phyloP scores from a whole-genome alignment of 2,329 filamentous ascomycete genomes.

The Clonostachys byssicola region DNA sequence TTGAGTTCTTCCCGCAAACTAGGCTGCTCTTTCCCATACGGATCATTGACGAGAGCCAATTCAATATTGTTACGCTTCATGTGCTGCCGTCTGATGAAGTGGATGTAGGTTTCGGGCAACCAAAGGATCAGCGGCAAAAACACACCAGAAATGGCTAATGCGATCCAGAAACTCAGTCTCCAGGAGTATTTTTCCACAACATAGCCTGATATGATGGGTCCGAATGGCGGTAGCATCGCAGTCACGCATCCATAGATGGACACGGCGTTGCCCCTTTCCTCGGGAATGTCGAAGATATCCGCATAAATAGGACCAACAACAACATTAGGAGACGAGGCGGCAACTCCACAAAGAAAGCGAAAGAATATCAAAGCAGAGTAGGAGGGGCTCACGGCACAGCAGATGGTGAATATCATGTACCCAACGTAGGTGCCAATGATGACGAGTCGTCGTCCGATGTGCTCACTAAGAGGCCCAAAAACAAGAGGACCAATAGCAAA shows the following conservation, averaged over 20 bases:
- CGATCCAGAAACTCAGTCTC: neutral
- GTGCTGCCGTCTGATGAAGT: slow-evolving; percentile 46
- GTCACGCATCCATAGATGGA: neutral
- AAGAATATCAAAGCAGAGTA: slow-evolving; percentile 36
- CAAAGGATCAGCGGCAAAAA: neutral
- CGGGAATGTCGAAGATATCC: slow-evolving; percentile 17
- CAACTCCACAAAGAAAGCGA: slow-evolving; percentile 23
- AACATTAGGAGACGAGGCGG: slow-evolving; percentile 22
- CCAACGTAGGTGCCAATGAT: neutral
- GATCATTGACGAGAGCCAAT: neutral
- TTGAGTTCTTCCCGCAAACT: slow-evolving; percentile 54
- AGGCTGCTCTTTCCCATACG: slow-evolving; percentile 30
- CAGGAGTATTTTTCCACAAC: slow-evolving; percentile 18
- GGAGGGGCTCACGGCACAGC: slow-evolving; percentile 30
- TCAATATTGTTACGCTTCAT: slow-evolving; percentile 52
- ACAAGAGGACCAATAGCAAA: neutral
- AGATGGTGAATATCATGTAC: neutral
- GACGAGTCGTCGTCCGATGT: neutral
- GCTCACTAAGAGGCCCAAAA: neutral
- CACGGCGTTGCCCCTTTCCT: neutral
- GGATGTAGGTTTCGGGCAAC: slow-evolving; percentile 19
- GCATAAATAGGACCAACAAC: slow-evolving; percentile 23
- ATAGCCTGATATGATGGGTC: neutral
- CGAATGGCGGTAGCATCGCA: neutral
- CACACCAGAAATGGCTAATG: neutral